Percentiles rank a stretch among this genome's conserved stretches.
Conservation (phyloP, 2,329 filamentous ascomycete genomes). For the Monilinia fructigena region DNA sequence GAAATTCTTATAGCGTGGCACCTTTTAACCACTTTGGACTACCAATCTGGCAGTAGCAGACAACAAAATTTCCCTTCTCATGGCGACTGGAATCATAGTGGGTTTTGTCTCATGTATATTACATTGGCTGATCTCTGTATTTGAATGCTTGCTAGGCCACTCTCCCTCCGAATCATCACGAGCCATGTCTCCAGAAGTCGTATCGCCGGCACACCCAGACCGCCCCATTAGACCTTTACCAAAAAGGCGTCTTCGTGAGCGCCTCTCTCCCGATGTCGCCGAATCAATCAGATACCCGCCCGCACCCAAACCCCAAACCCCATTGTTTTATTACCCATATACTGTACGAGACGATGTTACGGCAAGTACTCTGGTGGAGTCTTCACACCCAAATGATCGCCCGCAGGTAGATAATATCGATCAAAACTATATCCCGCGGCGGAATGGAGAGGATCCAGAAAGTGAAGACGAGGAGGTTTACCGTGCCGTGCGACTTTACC, state of each 20-base stretch:
- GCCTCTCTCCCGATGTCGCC: slow-evolving; percentile 80
- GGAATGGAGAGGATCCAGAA: slow-evolving; percentile 55
- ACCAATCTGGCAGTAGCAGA: slow-evolving; percentile 18
- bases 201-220: slow-evolving; percentile 75
- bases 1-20: slow-evolving; percentile 21
- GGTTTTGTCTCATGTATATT: slow-evolving; percentile 22
- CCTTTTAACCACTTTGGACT: slow-evolving; percentile 9
- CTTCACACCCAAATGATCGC: slow-evolving; percentile 36
- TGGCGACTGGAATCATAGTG: slow-evolving; percentile 19
- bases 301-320: slow-evolving; percentile 65
- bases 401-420: slow-evolving; percentile 39
- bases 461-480: slow-evolving; percentile 57
- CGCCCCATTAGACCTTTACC: slow-evolving; percentile 91
- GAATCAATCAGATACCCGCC: slow-evolving; percentile 81
- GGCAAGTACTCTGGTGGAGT: slow-evolving; percentile 37
- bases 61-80: background rate
- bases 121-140: slow-evolving; percentile 24
- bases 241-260: slow-evolving; percentile 81
- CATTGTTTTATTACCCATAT: slow-evolving; percentile 72
- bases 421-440: slow-evolving; percentile 45
- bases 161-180: slow-evolving; percentile 40
- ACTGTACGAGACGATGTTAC: slow-evolving; percentile 41
- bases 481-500: slow-evolving; percentile 42
- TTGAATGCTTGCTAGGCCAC: slow-evolving; percentile 33
- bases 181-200: slow-evolving; percentile 68